phyloP scores from a whole-genome alignment of 257 asterid genomes.

The Penstemon eatonii region DNA sequence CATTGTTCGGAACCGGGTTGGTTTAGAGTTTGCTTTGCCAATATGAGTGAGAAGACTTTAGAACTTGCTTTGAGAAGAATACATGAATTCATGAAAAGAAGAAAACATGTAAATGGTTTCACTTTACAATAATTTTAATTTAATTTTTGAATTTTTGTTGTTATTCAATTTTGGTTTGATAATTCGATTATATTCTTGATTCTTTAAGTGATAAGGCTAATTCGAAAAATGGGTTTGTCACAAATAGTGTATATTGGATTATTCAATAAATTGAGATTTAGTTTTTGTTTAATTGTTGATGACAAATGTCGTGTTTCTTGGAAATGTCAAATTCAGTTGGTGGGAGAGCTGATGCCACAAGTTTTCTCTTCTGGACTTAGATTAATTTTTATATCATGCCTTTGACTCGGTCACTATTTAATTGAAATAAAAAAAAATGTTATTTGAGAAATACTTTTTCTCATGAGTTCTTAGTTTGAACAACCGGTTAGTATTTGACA shows the following conservation, averaged over 20 bases:
- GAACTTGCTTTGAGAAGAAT: constrained; percentile 43
- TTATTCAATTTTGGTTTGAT: not conserved
- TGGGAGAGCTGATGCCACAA: constrained; percentile 20
- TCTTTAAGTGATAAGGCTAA: constrained; percentile 7
- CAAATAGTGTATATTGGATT: not conserved
- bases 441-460: not conserved
- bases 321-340: constrained; percentile 26
- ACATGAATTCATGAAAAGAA: constrained; percentile 35
- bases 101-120: not conserved
- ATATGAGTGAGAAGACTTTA: constrained; percentile 50
- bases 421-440: not conserved
- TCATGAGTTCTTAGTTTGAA: not conserved
- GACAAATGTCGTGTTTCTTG: constrained; percentile 19
- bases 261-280: not conserved
- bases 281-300: not conserved
- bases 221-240: constrained; percentile 14
- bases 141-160: not conserved
- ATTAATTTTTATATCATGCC: constrained; percentile 20
- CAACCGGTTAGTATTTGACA: not conserved
- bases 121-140: not conserved
- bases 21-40: constrained; percentile 61
- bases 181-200: not conserved
- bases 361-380: not conserved
- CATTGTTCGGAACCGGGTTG: constrained; percentile 59
- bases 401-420: constrained; percentile 19